Conservation (phyloP, 352 stramenopile genomes). For the Globisporangium paroecandrum region DNA sequence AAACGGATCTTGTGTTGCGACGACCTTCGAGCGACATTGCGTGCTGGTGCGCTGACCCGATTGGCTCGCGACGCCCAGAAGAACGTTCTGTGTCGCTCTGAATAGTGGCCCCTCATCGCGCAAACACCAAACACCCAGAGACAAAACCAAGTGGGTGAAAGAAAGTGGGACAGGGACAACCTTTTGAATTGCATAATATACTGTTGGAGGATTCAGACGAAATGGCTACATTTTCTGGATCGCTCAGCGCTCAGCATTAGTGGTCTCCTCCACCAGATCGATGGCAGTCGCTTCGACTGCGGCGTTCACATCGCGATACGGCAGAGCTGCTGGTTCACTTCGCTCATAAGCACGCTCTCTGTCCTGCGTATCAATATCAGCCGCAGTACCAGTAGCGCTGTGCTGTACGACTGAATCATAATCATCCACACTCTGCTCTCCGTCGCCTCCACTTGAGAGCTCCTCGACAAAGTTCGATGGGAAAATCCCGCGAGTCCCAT, state of each 20-base stretch:
- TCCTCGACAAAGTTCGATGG: constrained; percentile 42
- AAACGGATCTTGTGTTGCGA: constrained; percentile 2
- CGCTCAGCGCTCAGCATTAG: background rate
- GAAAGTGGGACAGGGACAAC: background rate
- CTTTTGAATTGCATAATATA: background rate
- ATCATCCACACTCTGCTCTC: background rate
- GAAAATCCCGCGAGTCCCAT: constrained; percentile 59
- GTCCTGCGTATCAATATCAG: background rate
- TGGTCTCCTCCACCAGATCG: background rate
- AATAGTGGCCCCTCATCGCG: constrained; percentile 10
- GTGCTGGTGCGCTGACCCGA: background rate
- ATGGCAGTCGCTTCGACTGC: background rate
- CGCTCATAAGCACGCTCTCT: background rate
- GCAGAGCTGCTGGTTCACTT: background rate
- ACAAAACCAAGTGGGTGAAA: constrained; percentile 2
- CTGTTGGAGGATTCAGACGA: background rate
- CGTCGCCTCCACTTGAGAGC: background rate
- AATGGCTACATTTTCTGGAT: constrained; percentile 1
- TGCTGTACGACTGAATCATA: background rate
- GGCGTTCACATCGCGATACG: constrained; percentile 16
- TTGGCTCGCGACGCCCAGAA: constrained; percentile 4
- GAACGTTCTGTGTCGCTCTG: constrained; percentile 11
- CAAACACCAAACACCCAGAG: constrained; percentile 8
- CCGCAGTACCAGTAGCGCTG: background rate
- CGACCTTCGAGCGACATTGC: background rate